phyloP scores from a whole-genome alignment of 1,139 yeast species.

The Suhomyces yuchorum region DNA sequence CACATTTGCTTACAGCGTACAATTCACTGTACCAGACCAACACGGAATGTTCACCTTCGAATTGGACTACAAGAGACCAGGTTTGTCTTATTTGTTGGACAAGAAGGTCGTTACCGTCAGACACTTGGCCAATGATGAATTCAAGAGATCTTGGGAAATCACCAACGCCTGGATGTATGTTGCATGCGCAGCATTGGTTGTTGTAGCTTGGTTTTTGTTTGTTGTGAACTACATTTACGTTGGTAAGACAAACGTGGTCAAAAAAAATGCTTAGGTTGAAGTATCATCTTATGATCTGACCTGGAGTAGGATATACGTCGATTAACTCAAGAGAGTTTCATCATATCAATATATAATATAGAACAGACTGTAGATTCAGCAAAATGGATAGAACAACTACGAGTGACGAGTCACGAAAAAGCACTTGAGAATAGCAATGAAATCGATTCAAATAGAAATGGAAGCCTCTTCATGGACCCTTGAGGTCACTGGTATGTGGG shows the following conservation, averaged over 20 bases:
- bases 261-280: constrained; percentile 32
- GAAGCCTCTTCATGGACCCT: too few relatives aligned
- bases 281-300: not conserved
- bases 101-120: constrained; percentile 79
- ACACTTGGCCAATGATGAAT: constrained; percentile 95
- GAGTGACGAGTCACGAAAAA: too few relatives aligned
- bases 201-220: constrained; percentile 74
- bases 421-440: too few relatives aligned
- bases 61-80: constrained; percentile 79
- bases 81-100: constrained; percentile 67
- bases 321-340: not conserved
- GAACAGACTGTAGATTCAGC: not conserved
- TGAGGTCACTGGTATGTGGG: too few relatives aligned
- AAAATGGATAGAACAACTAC: too few relatives aligned
- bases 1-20: constrained; percentile 35
- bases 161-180: constrained; percentile 92
- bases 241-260: constrained; percentile 32
- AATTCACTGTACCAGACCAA: constrained; percentile 85
- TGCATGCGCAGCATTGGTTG: constrained; percentile 68
- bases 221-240: constrained; percentile 64
- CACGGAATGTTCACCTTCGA: constrained; percentile 94
- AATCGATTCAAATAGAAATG: too few relatives aligned
- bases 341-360: not conserved
- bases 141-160: constrained; percentile 90
- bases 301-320: not conserved